Evolutionary conservation across 768 basidiomycete genomes (phyloP).

Genomic region (Mycena galericulata): DNA sequence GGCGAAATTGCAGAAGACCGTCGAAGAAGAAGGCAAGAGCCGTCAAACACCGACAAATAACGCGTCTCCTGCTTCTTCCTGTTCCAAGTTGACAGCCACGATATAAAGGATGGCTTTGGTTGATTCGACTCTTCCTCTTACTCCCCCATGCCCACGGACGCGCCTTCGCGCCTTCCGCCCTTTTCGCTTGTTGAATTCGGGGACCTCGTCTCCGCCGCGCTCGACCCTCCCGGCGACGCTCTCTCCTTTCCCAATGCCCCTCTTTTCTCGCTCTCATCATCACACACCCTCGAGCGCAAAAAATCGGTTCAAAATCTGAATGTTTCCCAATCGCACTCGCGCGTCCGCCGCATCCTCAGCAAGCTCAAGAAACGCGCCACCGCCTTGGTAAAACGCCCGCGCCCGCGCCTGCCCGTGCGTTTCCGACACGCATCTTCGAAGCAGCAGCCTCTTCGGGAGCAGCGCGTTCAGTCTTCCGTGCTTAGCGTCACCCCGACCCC

Average conservation of each 20-base stretch:
- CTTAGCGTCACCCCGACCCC: neutral
- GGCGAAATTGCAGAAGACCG: neutral
- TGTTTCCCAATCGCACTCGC: neutral
- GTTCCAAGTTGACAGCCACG: neutral
- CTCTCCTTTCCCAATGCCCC: neutral
- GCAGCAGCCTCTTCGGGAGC: too few species aligned
- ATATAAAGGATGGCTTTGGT: too few species aligned
- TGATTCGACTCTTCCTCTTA: neutral
- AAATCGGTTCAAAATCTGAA: neutral
- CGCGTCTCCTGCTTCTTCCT: neutral
- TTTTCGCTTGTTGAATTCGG: conserved; percentile 24
- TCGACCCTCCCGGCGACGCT: conserved; percentile 12
- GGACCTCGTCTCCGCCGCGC: conserved; percentile 24
- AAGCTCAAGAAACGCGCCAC: conserved; percentile 7
- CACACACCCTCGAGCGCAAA: conserved; percentile 5
- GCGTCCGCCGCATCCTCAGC: conserved; percentile 3
- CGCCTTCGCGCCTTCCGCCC: conserved; percentile 10
- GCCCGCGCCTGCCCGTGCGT: too few species aligned
- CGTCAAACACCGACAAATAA: neutral
- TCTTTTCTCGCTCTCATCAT: neutral
- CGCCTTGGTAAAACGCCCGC: neutral
- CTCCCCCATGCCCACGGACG: neutral
- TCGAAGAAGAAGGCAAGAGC: too few species aligned
- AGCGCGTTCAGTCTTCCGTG: neutral
- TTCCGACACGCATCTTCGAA: too few species aligned